Evolutionary conservation across 2,329 filamentous ascomycete genomes (phyloP), one percentile per base, ranked within the genome.

Genomic region (Bipolaris oryzae): DNA sequence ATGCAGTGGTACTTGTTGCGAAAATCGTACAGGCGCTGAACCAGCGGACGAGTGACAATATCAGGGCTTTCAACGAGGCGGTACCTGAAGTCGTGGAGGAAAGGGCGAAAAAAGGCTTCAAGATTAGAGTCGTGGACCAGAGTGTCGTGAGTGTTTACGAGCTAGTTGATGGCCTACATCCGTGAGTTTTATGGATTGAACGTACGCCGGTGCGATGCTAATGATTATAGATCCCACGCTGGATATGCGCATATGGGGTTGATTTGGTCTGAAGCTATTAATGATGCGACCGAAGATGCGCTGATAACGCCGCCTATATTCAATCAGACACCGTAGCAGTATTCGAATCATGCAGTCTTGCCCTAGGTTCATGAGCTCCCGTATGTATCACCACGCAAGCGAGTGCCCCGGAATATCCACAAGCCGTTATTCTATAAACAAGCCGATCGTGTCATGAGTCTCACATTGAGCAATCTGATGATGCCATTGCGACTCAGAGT

Each of bases 1-100:
- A 74, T 46, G 67, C 75, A 5, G 70, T 68, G 5, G 59, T 79
- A 3, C 54, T 79, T 7, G 75, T 79, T 33, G 76, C 76, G 6
- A 67, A 74, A 52, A 70, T 79, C 15, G 74, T 76, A 41, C 57
- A 63, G 15, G 50, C 60, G 9, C 42, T 53, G 15, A 64, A 69
- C 42, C 41, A 34, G 11, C 55, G 51, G 18, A 59, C 52, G 16
- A 51, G 59, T 38, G 45, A 37, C 9, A 64, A 63, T 18, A 64
- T 69, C 13, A 45, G 61, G 11, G 50, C 34, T 0, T 74, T 61
- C 51, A 75, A 75, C 49, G 50, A 52, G 31, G 63, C 54, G 9
- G 49, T 76, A 38, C 63, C 63, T 4, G 50, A 37, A 5, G 52
- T 74, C 3, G 70, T 69, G 16, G 41, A 57, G 42, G 21, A 66